phyloP scores from a whole-genome alignment of 352 stramenopile species.

The Bremia lactucae region DNA sequence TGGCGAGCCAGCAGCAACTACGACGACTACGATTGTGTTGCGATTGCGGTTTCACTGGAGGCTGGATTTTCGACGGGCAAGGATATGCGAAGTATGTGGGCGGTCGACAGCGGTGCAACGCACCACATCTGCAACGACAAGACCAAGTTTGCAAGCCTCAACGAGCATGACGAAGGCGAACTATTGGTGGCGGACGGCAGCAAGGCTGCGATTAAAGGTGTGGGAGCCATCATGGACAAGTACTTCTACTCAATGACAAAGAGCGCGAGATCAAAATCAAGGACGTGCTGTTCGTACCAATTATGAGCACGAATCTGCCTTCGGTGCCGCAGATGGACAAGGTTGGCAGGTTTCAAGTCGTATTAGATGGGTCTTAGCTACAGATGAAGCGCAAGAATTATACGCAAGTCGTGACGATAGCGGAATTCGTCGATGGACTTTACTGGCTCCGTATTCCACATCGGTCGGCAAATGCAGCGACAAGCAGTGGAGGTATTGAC shows the following conservation, averaged over 20 bases:
- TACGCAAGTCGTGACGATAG: not conserved
- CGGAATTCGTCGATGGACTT: not conserved
- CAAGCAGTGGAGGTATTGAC: not conserved
- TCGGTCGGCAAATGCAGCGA: not conserved
- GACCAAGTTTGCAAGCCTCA: too few species aligned
- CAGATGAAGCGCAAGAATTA: too few species aligned
- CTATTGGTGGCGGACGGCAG: not conserved
- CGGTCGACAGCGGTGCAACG: too few species aligned
- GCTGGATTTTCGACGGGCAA: too few species aligned
- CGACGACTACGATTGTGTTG: too few species aligned
- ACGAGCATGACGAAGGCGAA: too few species aligned
- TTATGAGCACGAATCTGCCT: not conserved
- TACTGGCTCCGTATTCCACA: not conserved
- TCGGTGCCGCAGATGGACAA: not conserved
- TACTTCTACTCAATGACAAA: not conserved
- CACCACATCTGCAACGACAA: too few species aligned
- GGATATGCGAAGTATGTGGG: too few species aligned
- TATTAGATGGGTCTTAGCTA: too few species aligned
- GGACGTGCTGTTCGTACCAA: not conserved
- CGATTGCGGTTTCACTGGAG: too few species aligned
- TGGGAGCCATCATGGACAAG: not conserved
- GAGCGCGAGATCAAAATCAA: not conserved
- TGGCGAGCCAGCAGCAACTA: too few species aligned
- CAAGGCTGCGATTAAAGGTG: not conserved
- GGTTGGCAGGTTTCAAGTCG: too few species aligned